Base-by-base conservation (phyloP, 2,329 filamentous ascomycete genomes). In the Elsinoe ampelina region DNA sequence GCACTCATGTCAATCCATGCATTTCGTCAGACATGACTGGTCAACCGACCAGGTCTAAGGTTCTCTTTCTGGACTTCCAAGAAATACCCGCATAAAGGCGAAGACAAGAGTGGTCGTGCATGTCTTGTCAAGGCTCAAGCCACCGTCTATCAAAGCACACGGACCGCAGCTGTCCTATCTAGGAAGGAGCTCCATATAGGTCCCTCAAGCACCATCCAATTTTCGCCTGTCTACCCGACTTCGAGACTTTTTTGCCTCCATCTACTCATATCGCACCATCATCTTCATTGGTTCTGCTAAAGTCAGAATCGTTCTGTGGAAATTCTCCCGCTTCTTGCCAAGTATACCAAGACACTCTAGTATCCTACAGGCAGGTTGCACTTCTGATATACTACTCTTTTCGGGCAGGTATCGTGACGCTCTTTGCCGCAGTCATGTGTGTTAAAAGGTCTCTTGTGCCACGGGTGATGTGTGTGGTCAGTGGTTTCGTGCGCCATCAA, bases 281-380 rank as follows among this genome's bases (percentile, higher is more conserved):
- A 26, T 22, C 41, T 45, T 52, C 15, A 20, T 36, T 52, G 48
- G 48, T 38, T 52, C 48, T 52, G 48, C 48, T 26, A 35, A 39
- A 45, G 38, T 52, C 34, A 39, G 38, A 36, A 34, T 26, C 48
- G 13, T 52, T 39, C 34, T 26, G 34, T 38, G 48, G 48, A 52
- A 39, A 52, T 52, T 52, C 48, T 52, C 32, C 48, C 34, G 48
- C 48, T 35, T 20, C 10, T 13, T 52, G 48, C 48, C 48, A 52
- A 52, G 48, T 26, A 52, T 52, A 39, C 48, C 48, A 52, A 52
- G 48, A 52, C 48, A 13, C 32, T 38, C 48, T 52, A 52, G 48
- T 52, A 52, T 52, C 34, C 48, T 52, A 52, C 48, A 52, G 48
- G 48, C 48, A 52, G 48, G 48, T 52, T 52, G 48, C 48, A 38